Percentiles rank a stretch among this genome's conserved stretches.
Conservation (phyloP, 2,329 filamentous ascomycete species). For the Monilinia vaccinii-corymbosi region DNA sequence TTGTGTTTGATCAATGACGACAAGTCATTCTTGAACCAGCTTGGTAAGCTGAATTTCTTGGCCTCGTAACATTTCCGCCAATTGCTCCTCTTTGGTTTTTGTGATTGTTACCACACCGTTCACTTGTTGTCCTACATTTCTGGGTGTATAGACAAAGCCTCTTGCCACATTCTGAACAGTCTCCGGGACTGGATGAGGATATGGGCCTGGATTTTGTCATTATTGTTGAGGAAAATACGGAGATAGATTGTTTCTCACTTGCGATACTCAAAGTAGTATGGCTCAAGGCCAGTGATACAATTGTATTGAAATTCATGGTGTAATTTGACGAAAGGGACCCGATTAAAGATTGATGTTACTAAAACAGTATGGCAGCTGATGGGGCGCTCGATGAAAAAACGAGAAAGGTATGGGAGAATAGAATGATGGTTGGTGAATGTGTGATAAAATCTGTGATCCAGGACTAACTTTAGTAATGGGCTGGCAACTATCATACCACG, state of each 20-base stretch:
- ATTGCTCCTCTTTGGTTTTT: slow-evolving; percentile 12
- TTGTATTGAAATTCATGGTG: slow-evolving; percentile 23
- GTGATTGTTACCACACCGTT: slow-evolving; percentile 16
- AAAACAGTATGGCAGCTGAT: slow-evolving; percentile 25
- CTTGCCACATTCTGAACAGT: slow-evolving; percentile 16
- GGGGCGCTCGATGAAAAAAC: slow-evolving; percentile 27
- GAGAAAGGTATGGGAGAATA: slow-evolving; percentile 15
- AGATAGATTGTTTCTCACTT: slow-evolving; percentile 16
- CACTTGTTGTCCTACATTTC: slow-evolving; percentile 6
- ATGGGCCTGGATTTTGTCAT: slow-evolving; percentile 14
- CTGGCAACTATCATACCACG: neutral
- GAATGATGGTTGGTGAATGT: slow-evolving; percentile 9
- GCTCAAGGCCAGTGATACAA: slow-evolving; percentile 17
- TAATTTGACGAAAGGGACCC: slow-evolving; percentile 4
- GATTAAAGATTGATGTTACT: slow-evolving; percentile 11
- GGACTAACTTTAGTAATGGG: neutral
- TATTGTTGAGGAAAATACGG: slow-evolving; percentile 11
- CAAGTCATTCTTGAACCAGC: slow-evolving; percentile 12
- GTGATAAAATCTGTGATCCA: neutral
- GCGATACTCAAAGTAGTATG: slow-evolving; percentile 19
- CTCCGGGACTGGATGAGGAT: slow-evolving; percentile 18
- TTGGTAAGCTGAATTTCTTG: slow-evolving; percentile 17
- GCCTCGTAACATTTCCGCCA: slow-evolving; percentile 8
- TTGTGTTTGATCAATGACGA: slow-evolving; percentile 12
- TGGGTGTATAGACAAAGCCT: slow-evolving; percentile 19